Percentiles rank a stretch among this genome's conserved stretches.
These are phyloP conservation scores for Lavandula angustifolia DNA, from an alignment of 257 asterid species.

Conservation along the genomic window DNA sequence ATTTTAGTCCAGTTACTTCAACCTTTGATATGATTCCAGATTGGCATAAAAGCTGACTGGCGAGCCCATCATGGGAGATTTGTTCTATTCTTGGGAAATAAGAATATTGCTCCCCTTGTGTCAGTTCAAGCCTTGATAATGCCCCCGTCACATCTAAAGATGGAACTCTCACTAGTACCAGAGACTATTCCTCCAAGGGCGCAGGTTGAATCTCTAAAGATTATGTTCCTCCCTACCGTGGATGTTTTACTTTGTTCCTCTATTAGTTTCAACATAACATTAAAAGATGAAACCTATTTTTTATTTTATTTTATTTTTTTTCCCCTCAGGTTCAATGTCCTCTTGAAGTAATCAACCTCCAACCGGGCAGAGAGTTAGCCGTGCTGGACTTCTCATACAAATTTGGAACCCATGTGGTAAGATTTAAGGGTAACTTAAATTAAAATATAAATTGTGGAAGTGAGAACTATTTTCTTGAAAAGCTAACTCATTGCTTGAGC, in stretches of 20 bases:
- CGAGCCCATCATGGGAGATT: conserved; percentile 81
- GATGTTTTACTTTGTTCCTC: background rate
- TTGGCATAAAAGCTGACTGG: conserved; percentile 97
- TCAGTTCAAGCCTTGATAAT: conserved; percentile 79
- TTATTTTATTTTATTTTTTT: background rate
- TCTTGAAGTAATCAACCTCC: conserved; percentile 79
- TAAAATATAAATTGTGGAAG: conserved; percentile 10
- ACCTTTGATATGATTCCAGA: conserved; percentile 46
- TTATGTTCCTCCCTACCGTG: background rate
- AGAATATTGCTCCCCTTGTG: conserved; percentile 69
- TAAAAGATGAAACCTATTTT: conserved; percentile 15
- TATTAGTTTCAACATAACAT: conserved; percentile 3
- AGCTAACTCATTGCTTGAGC: conserved; percentile 39
- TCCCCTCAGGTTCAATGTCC: conserved; percentile 84
- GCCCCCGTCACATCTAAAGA: conserved; percentile 78
- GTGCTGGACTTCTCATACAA: conserved; percentile 87
- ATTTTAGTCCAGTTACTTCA: conserved; percentile 22
- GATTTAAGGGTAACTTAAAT: conserved; percentile 23
- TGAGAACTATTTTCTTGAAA: conserved; percentile 18
- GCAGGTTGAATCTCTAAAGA: conserved; percentile 49
- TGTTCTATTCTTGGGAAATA: conserved; percentile 92
- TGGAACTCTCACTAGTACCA: conserved; percentile 82
- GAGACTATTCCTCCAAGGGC: conserved; percentile 97
- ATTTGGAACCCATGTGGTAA: conserved; percentile 74
- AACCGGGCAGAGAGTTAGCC: conserved; percentile 88